Evolutionary conservation across 148 eudicot species (phyloP), one percentile per base, ranked within the genome.

Genomic region (Gaultheria prostrata): DNA sequence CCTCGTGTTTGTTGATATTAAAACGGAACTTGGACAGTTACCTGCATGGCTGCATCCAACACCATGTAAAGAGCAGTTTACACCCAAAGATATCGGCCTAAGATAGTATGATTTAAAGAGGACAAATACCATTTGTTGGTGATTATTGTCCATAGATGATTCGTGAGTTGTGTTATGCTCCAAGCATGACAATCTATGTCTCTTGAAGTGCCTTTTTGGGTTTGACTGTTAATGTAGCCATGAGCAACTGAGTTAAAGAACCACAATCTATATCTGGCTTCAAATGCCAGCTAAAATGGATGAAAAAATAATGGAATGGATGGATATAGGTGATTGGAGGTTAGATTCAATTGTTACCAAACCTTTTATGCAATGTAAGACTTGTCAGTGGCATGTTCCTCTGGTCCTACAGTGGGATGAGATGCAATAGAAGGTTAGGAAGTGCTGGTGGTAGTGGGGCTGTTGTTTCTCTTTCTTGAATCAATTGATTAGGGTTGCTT

Each of bases 261-360:
- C 1, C 13, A 24, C 77, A 39, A 43, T 43, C 77, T 43, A 20
- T 73, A 43, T 8, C 26, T 73, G 11, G 50, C 77, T 73, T 20
- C 76, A 73, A n/a, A 73, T 73, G n/a, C 50, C 53, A 43, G 21
- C 26, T 74, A 10, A 43, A 76, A 53, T 76, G 56, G 12, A 76
- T 76, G 30, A 12, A 46, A 46, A 39, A 6, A 24, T 18, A 12
- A 49, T 12, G 56, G 35, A 76, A 76, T n/a, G 15, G 54, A 46
- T 76, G 79, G 30, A 76, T 46, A 9, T 75, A 76, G 50, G 79
- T 48, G 30, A 76, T 43, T 76, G 79, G 53, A 76, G 79, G 79
- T 75, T 1, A n/a, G 14, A 6, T 13, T n/a, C 30, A n/a, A 49
- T 26, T 4, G 57, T 13, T 28, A 26, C 57, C 30, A 49, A 76